A percentile compares a stretch with the other conserved stretches of the same genome.
Conservation (phyloP, 805 yeast genomes). For the Brettanomyces bruxellensis region DNA sequence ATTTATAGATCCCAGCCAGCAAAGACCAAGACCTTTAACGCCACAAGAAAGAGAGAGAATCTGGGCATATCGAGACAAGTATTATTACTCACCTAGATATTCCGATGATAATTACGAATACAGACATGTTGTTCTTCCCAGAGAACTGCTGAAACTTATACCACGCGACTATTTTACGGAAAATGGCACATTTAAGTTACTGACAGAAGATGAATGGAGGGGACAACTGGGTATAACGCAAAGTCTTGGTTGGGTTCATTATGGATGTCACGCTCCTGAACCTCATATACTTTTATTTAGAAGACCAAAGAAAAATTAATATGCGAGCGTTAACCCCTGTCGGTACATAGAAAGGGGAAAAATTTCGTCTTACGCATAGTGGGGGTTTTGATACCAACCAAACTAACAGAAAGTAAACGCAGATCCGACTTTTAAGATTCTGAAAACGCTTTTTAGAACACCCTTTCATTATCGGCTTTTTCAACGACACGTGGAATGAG, state of each 20-base stretch:
- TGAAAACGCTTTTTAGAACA: too few species aligned
- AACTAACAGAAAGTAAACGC: too few species aligned
- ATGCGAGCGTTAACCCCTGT: too few species aligned
- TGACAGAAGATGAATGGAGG: conserved; percentile 96
- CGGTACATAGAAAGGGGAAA: too few species aligned
- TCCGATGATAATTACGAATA: conserved; percentile 89
- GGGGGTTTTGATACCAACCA: too few species aligned
- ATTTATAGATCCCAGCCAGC: background rate
- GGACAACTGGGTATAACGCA: conserved; percentile 91
- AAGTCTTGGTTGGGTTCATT: conserved; percentile 95
- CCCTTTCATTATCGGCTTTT: too few species aligned
- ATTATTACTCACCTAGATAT: conserved; percentile 90
- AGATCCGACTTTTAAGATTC: too few species aligned
- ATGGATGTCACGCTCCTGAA: conserved; percentile 97
- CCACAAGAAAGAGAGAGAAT: conserved; percentile 80
- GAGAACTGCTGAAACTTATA: conserved; percentile 86
- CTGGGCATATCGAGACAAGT: conserved; percentile 84
- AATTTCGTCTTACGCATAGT: too few species aligned
- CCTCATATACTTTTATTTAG: conserved; percentile 91
- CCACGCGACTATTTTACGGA: conserved; percentile 93
- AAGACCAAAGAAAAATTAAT: conserved; percentile 35
- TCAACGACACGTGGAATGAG: too few species aligned
- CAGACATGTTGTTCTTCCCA: conserved; percentile 95
- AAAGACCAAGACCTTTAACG: conserved; percentile 61
- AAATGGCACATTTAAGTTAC: conserved; percentile 85